phyloP scores from a whole-genome alignment of 228 moss, liverwort and hornwort species.

The Sphagnum fallax region DNA sequence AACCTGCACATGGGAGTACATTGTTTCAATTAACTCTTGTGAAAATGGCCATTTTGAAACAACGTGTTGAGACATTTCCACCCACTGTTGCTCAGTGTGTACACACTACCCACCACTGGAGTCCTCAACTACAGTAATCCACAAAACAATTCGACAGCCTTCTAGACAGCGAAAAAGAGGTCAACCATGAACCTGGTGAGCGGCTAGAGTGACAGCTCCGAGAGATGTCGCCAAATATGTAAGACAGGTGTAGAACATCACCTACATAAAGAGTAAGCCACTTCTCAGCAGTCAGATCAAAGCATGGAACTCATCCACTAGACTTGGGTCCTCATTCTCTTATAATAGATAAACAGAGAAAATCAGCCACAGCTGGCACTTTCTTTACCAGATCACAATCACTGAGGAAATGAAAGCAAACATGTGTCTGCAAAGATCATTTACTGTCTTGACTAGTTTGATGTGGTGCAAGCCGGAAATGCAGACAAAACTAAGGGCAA shows the following conservation, averaged over 20 bases:
- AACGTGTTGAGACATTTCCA: background rate
- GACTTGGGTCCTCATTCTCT: no score
- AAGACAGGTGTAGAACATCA: conserved; percentile 73
- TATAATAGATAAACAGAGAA: no score
- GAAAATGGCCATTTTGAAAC: background rate
- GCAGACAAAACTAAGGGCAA: no score
- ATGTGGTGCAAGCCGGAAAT: no score
- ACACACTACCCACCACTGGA: background rate
- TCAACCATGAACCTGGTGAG: conserved; percentile 56
- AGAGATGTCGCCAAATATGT: conserved; percentile 82
- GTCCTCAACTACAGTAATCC: background rate
- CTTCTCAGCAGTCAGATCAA: no score
- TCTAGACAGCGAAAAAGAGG: background rate
- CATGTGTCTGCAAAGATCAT: no score
- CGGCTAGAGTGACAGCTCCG: conserved; percentile 70
- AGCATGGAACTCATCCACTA: no score
- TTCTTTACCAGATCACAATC: no score
- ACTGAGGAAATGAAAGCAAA: no score
- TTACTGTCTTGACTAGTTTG: no score
- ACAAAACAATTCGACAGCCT: background rate
- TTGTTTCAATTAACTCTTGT: background rate
- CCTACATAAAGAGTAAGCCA: conserved; percentile 25
- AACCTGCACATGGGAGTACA: conserved; percentile 24
- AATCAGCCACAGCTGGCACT: no score
- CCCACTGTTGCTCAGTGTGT: background rate